Base-by-base conservation (phyloP, 345 rosid genomes). In the Odontarrhena argentea region DNA sequence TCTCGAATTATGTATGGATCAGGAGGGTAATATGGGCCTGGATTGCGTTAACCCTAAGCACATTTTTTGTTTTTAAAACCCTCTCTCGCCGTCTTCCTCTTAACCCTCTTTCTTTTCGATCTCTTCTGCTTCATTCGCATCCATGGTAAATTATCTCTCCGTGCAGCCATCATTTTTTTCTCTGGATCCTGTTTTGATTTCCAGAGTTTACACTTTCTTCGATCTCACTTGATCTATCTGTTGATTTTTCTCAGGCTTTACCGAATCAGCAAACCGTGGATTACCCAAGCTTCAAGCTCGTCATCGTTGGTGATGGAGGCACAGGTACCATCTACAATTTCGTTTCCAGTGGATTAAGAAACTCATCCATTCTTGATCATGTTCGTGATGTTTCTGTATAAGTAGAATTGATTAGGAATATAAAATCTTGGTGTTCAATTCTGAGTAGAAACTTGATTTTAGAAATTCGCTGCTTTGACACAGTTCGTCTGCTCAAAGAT, bases 271-370 rank as follows among this genome's bases (percentile, higher is more conserved):
- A 73, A 60, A 84, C 87, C 22, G 92, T 92, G 4, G 79, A 80
- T 61, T 77, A 88, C 72, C 96, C 95, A 36, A 82, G 81, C 80
- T 94, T 91, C 86, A 94, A 94, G 88, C 97, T 94, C 24, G 93
- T 94, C 5, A 80, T 94, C 66, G 99, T 94, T 8, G 99, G 99
- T 9, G 97, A 94, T 57, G 87, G 87, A 8, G 99, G 97, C 63
- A 94, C 99, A 24, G 99, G 99, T 93, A 79, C 40, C 24, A 6
- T 9, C 60, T 4, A 1, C 36, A 28, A 32, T 6, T 32, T 32
- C 7, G 4, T 32, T 32, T 28, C 3, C 32, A 28, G 4, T 0
- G 1, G 32, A 28, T 28, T 28, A 28, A 4, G 5, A 18, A 18
- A 18, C 22, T 18, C 22, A 18, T 18, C 22, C 22, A 18, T 18